A percentile compares a stretch with the other conserved stretches of the same genome.
These are phyloP conservation scores for Fistulinella cinereoalba DNA, from an alignment of 1,284 basidiomycete genomes.

Conservation along the genomic window DNA sequence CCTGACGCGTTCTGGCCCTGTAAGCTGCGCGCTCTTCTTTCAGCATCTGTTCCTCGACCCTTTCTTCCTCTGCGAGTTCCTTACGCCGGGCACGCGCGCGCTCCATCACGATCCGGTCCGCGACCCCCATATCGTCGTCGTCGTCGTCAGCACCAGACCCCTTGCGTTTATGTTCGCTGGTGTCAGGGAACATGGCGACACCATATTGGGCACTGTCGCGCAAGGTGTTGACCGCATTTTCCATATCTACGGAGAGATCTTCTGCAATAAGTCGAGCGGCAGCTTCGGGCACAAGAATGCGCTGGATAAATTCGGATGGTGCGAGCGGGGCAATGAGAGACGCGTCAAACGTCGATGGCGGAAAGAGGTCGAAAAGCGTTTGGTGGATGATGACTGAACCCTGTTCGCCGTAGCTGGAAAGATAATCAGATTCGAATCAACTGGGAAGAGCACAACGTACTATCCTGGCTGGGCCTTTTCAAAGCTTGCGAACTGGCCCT, in stretches of 20 bases:
- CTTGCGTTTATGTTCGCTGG: slow-evolving; percentile 46
- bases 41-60: slow-evolving; percentile 38
- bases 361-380: slow-evolving; percentile 71
- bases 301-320: slow-evolving; percentile 67
- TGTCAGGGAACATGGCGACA: slow-evolving; percentile 72
- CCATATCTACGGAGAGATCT: slow-evolving; percentile 49
- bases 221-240: slow-evolving; percentile 56
- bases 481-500: slow-evolving; percentile 71
- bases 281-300: slow-evolving; percentile 72
- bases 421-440: no score
- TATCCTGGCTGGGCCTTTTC: slow-evolving; percentile 79
- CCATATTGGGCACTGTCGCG: slow-evolving; percentile 74
- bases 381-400: slow-evolving; percentile 76
- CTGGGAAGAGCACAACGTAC: slow-evolving; percentile 50
- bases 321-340: slow-evolving; percentile 57
- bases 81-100: slow-evolving; percentile 58
- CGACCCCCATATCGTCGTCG: slow-evolving; percentile 42
- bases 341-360: slow-evolving; percentile 53
- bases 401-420: slow-evolving; percentile 81
- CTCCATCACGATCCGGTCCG: slow-evolving; percentile 62
- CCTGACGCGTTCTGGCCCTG: slow-evolving; percentile 23
- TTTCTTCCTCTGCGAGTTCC: slow-evolving; percentile 60
- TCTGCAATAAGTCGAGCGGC: slow-evolving; percentile 70
- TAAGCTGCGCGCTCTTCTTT: slow-evolving; percentile 30
- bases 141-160: slow-evolving; percentile 30